Percentiles rank a stretch among this genome's conserved stretches.
These are phyloP conservation scores for Zygosaccharomyces pseudobailii DNA, from an alignment of 1,139 yeast genomes.

Conservation along the genomic window DNA sequence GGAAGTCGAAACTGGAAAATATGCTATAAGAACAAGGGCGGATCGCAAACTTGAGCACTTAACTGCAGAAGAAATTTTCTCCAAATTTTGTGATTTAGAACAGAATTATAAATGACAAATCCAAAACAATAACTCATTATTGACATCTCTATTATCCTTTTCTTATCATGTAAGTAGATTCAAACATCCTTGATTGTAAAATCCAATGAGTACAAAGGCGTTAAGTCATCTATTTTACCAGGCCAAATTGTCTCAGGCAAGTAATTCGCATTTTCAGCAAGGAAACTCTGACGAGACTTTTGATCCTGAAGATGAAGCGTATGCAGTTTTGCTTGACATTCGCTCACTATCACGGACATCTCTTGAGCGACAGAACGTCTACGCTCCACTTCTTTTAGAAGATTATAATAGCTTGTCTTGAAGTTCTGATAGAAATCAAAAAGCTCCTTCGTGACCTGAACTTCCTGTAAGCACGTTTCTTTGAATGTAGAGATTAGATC, in stretches of 20 bases:
- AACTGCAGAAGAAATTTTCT: slow-evolving; percentile 44
- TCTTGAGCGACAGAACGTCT: slow-evolving; percentile 39
- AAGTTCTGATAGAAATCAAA: slow-evolving; percentile 48
- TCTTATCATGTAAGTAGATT: slow-evolving; percentile 11
- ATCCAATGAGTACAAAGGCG: slow-evolving; percentile 27
- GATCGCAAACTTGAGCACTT: slow-evolving; percentile 46
- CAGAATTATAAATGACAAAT: slow-evolving; percentile 34
- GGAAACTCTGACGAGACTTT: slow-evolving; percentile 39
- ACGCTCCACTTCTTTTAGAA: slow-evolving; percentile 48
- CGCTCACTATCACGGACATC: slow-evolving; percentile 39
- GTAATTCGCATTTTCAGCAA: slow-evolving; percentile 44
- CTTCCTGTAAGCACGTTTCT: slow-evolving; percentile 27
- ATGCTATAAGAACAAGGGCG: slow-evolving; percentile 65
- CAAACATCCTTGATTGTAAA: slow-evolving; percentile 20
- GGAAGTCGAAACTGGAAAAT: slow-evolving; percentile 58
- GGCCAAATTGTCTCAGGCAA: slow-evolving; percentile 52
- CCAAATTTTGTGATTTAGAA: slow-evolving; percentile 49
- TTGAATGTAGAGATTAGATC: slow-evolving; percentile 22
- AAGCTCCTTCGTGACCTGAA: slow-evolving; percentile 34
- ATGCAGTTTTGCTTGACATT: slow-evolving; percentile 39
- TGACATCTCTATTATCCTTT: not conserved
- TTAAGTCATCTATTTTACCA: slow-evolving; percentile 36
- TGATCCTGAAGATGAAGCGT: slow-evolving; percentile 40
- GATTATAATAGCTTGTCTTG: slow-evolving; percentile 43
- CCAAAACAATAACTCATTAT: not conserved